Conservation (phyloP, 2,329 filamentous ascomycete species). For the Diaporthe caulivora region DNA sequence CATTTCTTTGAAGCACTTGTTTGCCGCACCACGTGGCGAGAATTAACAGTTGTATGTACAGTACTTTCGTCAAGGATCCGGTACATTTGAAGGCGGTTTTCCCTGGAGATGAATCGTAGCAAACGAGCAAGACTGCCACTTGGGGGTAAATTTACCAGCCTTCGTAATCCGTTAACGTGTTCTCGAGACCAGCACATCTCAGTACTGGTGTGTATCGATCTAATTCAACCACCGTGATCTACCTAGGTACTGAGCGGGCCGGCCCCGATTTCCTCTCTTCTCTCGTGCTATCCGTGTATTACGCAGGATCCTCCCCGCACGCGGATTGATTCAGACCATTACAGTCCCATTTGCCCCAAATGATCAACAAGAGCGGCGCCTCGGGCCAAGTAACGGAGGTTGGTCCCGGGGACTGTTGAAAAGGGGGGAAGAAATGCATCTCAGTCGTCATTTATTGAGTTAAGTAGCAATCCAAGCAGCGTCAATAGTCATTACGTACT, state of each 20-base stretch:
- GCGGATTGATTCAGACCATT: not conserved
- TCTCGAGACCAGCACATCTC: not conserved
- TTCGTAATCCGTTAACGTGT: not conserved
- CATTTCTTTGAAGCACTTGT: too few relatives aligned
- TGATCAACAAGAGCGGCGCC: not conserved
- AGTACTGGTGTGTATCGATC: not conserved
- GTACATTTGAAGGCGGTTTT: not conserved
- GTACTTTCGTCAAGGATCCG: too few relatives aligned
- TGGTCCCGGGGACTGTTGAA: not conserved
- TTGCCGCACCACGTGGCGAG: not conserved
- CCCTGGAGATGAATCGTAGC: too few relatives aligned
- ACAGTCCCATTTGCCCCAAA: not conserved
- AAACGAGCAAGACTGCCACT: too few relatives aligned
- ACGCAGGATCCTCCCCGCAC: not conserved
- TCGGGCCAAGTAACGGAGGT: conserved; percentile 7
- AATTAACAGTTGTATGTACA: not conserved
- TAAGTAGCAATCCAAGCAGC: too few relatives aligned
- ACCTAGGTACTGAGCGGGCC: not conserved
- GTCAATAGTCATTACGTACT: too few relatives aligned
- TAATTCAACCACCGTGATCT: not conserved
- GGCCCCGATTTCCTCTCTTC: not conserved
- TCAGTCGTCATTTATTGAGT: too few relatives aligned
- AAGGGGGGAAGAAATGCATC: too few relatives aligned
- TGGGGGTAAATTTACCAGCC: not conserved
- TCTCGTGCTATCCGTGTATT: not conserved